Percentiles rank a stretch among this genome's conserved stretches.
These are phyloP conservation scores for Cyclotella atomus DNA, from an alignment of 108 stramenopile species.

Conservation along the genomic window DNA sequence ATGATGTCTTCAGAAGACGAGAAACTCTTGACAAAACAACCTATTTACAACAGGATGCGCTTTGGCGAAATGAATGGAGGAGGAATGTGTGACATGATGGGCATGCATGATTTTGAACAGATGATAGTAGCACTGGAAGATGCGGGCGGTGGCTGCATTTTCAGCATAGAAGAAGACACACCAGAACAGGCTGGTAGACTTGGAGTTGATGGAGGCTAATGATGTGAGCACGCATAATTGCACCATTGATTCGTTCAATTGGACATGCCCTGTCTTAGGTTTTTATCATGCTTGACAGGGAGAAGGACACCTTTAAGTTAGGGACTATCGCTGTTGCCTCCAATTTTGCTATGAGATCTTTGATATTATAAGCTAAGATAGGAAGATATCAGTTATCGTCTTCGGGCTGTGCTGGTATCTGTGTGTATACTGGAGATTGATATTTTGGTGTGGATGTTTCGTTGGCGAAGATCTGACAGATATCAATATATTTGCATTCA, in stretches of 20 bases:
- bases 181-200: conserved; percentile 9
- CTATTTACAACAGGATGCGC: conserved; percentile 17
- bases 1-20: conserved; percentile 37
- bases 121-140: conserved; percentile 43
- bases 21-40: conserved; percentile 37
- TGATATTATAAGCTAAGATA: too few relatives aligned
- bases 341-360: too few relatives aligned
- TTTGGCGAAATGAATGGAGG: conserved; percentile 26
- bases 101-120: conserved; percentile 38
- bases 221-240: neutral
- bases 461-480: neutral
- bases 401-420: neutral
- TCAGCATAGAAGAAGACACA: neutral
- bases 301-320: too few relatives aligned
- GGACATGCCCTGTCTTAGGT: too few relatives aligned
- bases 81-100: conserved; percentile 38
- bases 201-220: conserved; percentile 39
- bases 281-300: too few relatives aligned
- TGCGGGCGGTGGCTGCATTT: conserved; percentile 4
- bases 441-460: neutral
- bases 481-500: neutral
- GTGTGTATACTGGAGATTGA: neutral
- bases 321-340: too few relatives aligned
- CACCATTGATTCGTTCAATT: too few relatives aligned
- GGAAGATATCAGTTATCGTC: neutral